Percentiles rank a stretch among this genome's conserved stretches.
Evolutionary conservation across 352 stramenopile genomes (phyloP).

Genomic region (Globisporangium carolinianum): DNA sequence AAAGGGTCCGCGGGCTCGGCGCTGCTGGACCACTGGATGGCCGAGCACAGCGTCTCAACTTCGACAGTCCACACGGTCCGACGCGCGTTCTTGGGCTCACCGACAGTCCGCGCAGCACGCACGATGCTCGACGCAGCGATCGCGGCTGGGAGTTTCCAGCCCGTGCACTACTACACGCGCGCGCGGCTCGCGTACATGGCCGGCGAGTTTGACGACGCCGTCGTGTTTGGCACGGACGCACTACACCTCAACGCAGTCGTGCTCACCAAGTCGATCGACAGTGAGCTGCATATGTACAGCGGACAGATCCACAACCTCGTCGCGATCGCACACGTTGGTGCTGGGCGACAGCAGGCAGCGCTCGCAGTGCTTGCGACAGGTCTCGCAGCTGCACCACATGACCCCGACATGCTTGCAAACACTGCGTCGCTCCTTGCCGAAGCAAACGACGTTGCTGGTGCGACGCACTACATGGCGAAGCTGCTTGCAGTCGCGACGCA

Average conservation of each 20-base stretch:
- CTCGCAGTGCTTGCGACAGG: conserved; percentile 25
- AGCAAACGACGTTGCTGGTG: conserved; percentile 12
- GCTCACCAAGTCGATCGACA: conserved; percentile 25
- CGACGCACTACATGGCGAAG: conserved; percentile 17
- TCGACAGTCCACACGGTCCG: conserved; percentile 11
- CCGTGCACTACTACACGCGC: conserved; percentile 34
- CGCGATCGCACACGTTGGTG: conserved; percentile 19
- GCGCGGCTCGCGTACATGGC: conserved; percentile 27
- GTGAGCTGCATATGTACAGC: conserved; percentile 26
- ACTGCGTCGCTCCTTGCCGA: conserved; percentile 25
- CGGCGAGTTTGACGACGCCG: conserved; percentile 25
- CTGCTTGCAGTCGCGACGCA: conserved; percentile 15
- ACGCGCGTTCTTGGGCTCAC: conserved; percentile 20
- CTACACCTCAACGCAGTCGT: conserved; percentile 26
- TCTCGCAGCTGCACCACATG: conserved; percentile 25
- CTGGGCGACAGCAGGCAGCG: conserved; percentile 22
- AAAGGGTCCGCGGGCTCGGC: conserved; percentile 32
- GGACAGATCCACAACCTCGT: conserved; percentile 45
- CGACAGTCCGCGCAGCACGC: conserved; percentile 18
- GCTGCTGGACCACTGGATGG: conserved; percentile 27
- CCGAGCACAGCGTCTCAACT: conserved; percentile 8
- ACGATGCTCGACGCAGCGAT: conserved; percentile 30
- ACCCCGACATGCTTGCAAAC: conserved; percentile 46
- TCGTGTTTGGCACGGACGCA: conserved; percentile 16
- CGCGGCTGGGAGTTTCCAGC: conserved; percentile 17